A percentile compares a stretch with the other conserved stretches of the same genome.
Conservation (phyloP, 805 yeast genomes). For the Saccharomyces mikatae region DNA sequence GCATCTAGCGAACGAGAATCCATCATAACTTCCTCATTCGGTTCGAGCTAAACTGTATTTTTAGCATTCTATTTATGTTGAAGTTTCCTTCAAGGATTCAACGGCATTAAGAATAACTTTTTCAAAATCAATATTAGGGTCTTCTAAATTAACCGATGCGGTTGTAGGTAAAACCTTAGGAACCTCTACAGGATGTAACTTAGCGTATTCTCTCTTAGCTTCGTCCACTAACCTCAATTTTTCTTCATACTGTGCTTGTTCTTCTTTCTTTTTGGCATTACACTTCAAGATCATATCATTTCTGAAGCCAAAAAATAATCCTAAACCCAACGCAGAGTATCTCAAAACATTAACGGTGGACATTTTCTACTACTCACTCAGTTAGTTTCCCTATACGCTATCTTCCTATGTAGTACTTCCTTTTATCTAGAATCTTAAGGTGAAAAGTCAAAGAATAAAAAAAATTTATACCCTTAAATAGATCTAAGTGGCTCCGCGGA, state of each 20-base stretch:
- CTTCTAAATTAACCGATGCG: constrained; percentile 64
- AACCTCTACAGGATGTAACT: constrained; percentile 42
- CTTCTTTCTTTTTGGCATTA: constrained; percentile 50
- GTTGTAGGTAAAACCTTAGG: constrained; percentile 33
- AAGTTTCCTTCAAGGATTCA: constrained; percentile 38
- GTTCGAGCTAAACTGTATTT: not conserved
- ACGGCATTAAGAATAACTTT: constrained; percentile 58
- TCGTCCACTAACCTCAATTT: constrained; percentile 71
- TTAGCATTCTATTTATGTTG: constrained; percentile 7
- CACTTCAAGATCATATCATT: constrained; percentile 67
- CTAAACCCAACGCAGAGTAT: constrained; percentile 85
- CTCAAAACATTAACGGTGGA: constrained; percentile 63
- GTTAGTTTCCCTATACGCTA: not conserved
- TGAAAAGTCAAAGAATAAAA: not conserved
- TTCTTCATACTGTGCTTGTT: constrained; percentile 48
- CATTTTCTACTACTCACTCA: constrained; percentile 25
- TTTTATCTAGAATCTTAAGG: not conserved
- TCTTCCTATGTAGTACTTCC: not conserved
- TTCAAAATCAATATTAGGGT: constrained; percentile 83
- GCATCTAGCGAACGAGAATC: not conserved
- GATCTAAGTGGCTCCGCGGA: not conserved
- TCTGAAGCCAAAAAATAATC: constrained; percentile 79
- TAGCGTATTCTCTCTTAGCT: constrained; percentile 85
- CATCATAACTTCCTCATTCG: not conserved
- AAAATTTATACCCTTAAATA: not conserved